Evolutionary conservation across 1,284 basidiomycete genomes (phyloP).

Genomic region (Tetrapyrgos nigripes): DNA sequence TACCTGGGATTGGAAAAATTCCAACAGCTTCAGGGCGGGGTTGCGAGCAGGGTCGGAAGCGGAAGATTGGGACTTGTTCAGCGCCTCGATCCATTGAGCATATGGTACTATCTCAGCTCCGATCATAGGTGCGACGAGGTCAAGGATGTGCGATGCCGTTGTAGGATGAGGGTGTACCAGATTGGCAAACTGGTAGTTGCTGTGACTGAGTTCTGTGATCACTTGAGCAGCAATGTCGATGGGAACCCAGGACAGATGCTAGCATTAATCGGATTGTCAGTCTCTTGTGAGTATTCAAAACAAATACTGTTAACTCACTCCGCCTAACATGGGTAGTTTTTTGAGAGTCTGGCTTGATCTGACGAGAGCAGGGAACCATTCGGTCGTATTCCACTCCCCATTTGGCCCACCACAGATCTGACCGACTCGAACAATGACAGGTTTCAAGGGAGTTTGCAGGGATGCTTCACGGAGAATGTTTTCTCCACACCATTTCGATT

Average conservation of each 20-base stretch:
- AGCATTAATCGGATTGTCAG: background rate
- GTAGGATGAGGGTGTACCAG: conserved; percentile 31
- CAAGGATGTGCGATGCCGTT: conserved; percentile 23
- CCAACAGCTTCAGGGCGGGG: background rate
- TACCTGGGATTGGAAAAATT: background rate
- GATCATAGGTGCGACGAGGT: conserved; percentile 19
- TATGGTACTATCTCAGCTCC: conserved; percentile 23
- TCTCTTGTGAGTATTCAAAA: background rate
- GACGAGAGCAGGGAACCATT: conserved; percentile 20
- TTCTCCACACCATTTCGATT: background rate
- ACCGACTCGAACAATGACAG: background rate
- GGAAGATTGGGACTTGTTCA: too few relatives aligned
- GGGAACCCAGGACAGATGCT: conserved; percentile 34
- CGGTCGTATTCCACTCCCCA: conserved; percentile 17
- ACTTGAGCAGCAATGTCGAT: conserved; percentile 26
- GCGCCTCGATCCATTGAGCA: conserved; percentile 25
- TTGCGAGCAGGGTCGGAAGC: background rate
- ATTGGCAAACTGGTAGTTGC: conserved; percentile 23
- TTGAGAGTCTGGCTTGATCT: conserved; percentile 18
- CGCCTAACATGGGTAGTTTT: conserved; percentile 25
- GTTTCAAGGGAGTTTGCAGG: background rate
- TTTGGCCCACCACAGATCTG: background rate
- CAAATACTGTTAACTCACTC: conserved; percentile 17
- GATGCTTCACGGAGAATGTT: background rate
- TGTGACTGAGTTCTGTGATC: conserved; percentile 28